Base-by-base conservation (phyloP, 2,329 filamentous ascomycete genomes). In the Neopestalotiopsis sp. region DNA sequence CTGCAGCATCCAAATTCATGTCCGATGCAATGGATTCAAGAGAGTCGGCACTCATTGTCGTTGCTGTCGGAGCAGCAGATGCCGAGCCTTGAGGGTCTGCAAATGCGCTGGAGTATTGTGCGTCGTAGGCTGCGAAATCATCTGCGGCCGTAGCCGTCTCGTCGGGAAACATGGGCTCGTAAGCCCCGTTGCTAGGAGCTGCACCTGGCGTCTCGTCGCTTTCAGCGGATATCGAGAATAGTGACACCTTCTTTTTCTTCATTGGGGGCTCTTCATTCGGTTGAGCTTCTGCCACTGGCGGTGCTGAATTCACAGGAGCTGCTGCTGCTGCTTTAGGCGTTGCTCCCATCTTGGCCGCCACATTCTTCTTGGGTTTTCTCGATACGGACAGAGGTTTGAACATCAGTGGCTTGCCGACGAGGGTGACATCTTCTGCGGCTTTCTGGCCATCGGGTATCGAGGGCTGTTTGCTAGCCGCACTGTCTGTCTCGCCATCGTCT, bases 341-440 rank as follows among this genome's bases (percentile, higher is more conserved):
- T 28, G 75, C 67, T 10, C 73, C 70, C 3, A 75, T 67, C 30
- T 80, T 78, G 49, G 79, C 78, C 68, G 85, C 83, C 75, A 88
- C 91, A 82, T 91, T 94, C 81, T 92, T 94, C 71, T 88, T 88
- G 38, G 90, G 86, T 71, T 92, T 94, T 70, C 93, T 88, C 17
- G 91, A 89, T 14, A 98, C 94, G 1, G 95, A 97, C 49, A 98
- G 84, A 3, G 95, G 95, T 77, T 91, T 92, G 80, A 98, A 98
- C 89, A 94, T 93, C 79, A 95, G 89, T 13, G 94, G 89, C 74
- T 95, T 96, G 24, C 92, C 93, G 2, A 91, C 88, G 14, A 92
- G 81, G 80, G 93, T 91, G 17, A 92, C 87, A 69, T 91, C 89
- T 1, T 88, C 84, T n/a, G 86, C 87, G 32, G 86, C 80, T 75